Conservation (phyloP, 495 filamentous ascomycete species). For the Neurospora sp. region DNA sequence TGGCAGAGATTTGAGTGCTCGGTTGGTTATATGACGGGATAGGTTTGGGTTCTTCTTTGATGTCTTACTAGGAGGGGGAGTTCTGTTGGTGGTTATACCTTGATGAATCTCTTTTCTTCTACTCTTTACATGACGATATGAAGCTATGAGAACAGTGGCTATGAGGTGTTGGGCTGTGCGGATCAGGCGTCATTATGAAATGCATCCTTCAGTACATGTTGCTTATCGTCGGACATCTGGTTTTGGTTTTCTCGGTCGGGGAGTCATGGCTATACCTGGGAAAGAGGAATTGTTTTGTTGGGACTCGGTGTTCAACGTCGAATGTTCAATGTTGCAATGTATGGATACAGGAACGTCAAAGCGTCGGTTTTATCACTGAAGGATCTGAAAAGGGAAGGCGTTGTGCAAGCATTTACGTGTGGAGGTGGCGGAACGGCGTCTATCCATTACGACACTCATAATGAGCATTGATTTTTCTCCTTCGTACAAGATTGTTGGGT, state of each 20-base stretch:
- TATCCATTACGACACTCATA: background rate
- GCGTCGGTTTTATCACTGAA: background rate
- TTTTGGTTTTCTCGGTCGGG: background rate
- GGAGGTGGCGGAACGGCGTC: background rate
- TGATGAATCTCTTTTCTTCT: background rate
- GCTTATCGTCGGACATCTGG: background rate
- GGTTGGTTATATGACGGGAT: background rate
- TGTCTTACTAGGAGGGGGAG: background rate
- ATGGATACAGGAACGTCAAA: background rate
- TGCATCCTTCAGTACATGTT: background rate
- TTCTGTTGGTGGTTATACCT: background rate
- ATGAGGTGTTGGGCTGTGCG: background rate
- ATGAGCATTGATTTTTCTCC: background rate
- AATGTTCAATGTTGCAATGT: background rate
- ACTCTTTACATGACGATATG: background rate
- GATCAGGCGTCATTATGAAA: background rate
- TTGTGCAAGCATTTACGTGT: background rate
- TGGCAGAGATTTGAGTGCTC: constrained; percentile 7
- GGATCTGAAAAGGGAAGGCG: background rate
- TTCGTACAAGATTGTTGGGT: background rate
- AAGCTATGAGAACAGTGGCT: background rate
- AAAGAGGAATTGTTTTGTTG: background rate
- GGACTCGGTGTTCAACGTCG: background rate
- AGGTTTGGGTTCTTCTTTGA: background rate
- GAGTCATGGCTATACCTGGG: background rate